Evolutionary conservation across 2,329 filamentous ascomycete genomes (phyloP).

Genomic region (Truncatella angustata): DNA sequence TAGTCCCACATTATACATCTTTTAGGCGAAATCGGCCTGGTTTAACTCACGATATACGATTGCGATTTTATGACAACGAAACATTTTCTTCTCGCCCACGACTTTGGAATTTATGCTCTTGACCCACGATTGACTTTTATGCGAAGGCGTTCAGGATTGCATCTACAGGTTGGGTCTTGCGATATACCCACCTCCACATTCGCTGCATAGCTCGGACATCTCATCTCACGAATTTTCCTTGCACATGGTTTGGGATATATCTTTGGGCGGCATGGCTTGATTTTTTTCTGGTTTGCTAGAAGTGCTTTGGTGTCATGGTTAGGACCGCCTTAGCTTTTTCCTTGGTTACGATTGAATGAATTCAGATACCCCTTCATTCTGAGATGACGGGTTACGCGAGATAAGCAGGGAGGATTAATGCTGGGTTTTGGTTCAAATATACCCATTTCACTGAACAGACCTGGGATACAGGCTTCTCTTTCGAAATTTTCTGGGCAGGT

Average conservation of each 20-base stretch:
- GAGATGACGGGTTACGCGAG: constrained; percentile 31
- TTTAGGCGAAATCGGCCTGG: not conserved
- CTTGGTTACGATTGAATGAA: constrained; percentile 29
- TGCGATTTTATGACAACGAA: constrained; percentile 7
- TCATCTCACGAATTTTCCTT: constrained; percentile 13
- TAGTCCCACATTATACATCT: not conserved
- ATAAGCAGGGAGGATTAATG: constrained; percentile 21
- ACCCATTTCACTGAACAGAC: not conserved
- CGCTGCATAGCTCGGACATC: constrained; percentile 25
- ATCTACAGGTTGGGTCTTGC: constrained; percentile 16
- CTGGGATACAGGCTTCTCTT: not conserved
- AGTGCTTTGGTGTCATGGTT: not conserved
- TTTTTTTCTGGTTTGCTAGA: constrained; percentile 7
- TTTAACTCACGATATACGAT: constrained; percentile 16
- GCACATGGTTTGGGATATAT: not conserved
- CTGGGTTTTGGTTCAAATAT: not conserved
- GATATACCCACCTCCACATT: constrained; percentile 23
- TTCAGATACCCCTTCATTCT: constrained; percentile 32
- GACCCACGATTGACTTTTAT: constrained; percentile 12
- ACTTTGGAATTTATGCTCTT: not conserved
- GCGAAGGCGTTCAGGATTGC: constrained; percentile 24
- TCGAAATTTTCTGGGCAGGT: not conserved
- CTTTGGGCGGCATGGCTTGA: not conserved
- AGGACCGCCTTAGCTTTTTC: constrained; percentile 13
- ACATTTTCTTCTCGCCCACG: not conserved